Conservation (phyloP, 2,329 filamentous ascomycete genomes). For the Colletotrichum godetiae region DNA sequence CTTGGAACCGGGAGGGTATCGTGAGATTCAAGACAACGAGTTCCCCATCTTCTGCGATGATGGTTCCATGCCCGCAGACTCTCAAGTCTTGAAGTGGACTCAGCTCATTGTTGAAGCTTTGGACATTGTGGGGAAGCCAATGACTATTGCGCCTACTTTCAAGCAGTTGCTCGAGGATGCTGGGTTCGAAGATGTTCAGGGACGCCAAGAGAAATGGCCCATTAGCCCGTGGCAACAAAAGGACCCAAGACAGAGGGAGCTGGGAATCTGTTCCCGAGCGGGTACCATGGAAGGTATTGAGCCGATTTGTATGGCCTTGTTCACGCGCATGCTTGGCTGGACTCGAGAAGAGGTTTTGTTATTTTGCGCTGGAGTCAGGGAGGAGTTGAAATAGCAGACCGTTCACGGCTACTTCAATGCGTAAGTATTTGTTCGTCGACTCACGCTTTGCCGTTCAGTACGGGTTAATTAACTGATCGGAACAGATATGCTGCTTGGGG, state of each 20-base stretch:
- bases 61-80: constrained; percentile 20
- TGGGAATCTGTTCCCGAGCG: constrained; percentile 27
- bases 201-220: constrained; percentile 42
- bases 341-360: constrained; percentile 37
- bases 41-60: constrained; percentile 34
- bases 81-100: constrained; percentile 38
- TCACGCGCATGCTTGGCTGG: constrained; percentile 43
- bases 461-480: not conserved
- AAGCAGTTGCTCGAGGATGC: constrained; percentile 14
- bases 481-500: not conserved
- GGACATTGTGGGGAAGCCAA: constrained; percentile 47
- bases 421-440: constrained; percentile 27
- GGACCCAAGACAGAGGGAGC: constrained; percentile 42
- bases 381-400: constrained; percentile 39
- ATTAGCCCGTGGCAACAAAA: constrained; percentile 44
- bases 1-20: constrained; percentile 31
- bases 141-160: constrained; percentile 53
- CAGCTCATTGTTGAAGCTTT: constrained; percentile 47
- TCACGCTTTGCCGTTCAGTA: not conserved
- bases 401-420: constrained; percentile 43
- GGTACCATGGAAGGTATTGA: constrained; percentile 40
- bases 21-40: constrained; percentile 22
- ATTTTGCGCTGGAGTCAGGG: constrained; percentile 40
- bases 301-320: constrained; percentile 42
- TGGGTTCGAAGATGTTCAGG: constrained; percentile 45